Conservation (phyloP, 345 rosid species). For the thale cress (Arabidopsis thaliana) region DNA sequence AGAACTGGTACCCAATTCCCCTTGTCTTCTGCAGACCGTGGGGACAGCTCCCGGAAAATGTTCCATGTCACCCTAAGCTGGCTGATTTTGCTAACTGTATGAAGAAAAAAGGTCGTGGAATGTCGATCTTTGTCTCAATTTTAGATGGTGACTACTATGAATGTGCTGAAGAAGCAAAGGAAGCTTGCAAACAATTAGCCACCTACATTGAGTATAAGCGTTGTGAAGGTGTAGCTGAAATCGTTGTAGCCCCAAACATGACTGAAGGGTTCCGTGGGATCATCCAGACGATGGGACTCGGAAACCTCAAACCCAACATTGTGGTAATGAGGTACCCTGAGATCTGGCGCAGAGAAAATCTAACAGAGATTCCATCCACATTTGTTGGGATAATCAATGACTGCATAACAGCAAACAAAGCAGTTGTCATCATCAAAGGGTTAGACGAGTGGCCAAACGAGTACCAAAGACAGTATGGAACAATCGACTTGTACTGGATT, state of each 20-base stretch:
- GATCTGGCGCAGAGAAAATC: conserved; percentile 97
- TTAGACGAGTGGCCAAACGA: conserved; percentile 99
- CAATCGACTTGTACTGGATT: conserved; percentile 98
- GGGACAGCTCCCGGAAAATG: conserved; percentile 99
- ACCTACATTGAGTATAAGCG: conserved; percentile 91
- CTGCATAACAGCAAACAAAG: conserved; percentile 97
- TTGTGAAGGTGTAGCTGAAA: conserved; percentile 99
- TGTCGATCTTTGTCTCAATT: conserved; percentile 93
- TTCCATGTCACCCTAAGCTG: conserved; percentile 98
- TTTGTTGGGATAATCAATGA: conserved; percentile 93
- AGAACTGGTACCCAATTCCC: conserved; percentile 99
- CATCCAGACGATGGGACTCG: conserved; percentile 98
- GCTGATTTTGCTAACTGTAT: conserved; percentile 99
- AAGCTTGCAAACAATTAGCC: conserved; percentile 82
- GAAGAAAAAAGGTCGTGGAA: conserved; percentile 99
- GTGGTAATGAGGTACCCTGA: conserved; percentile 99
- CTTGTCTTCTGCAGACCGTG: conserved; percentile 98
- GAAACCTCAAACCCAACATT: conserved; percentile 96
- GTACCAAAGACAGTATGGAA: conserved; percentile 96
- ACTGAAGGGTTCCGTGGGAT: conserved; percentile 96
- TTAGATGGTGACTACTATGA: conserved; percentile 95
- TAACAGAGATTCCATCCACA: conserved; percentile 87
- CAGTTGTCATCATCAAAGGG: conserved; percentile 97
- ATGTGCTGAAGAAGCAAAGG: conserved; percentile 93
- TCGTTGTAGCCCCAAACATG: conserved; percentile 98